Evolutionary conservation across 805 yeast genomes (phyloP).

Genomic region (Candida awuae): DNA sequence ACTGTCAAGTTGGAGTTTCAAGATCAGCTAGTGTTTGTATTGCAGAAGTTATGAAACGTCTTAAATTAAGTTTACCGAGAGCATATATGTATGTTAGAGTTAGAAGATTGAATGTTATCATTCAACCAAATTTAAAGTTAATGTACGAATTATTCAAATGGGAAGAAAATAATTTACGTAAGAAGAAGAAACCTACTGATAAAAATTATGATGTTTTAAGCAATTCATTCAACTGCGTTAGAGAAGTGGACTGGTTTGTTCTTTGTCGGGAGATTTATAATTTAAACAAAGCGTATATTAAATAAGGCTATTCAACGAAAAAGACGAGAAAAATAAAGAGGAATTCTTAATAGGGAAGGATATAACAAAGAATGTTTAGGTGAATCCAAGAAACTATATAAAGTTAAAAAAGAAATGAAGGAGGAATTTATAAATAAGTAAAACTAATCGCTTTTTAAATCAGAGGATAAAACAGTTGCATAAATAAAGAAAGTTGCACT

Average conservation of each 20-base stretch:
- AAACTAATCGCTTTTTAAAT: constrained; percentile 13
- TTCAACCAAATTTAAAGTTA: constrained; percentile 86
- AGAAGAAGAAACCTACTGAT: not conserved
- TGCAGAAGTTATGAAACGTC: constrained; percentile 84
- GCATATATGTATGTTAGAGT: constrained; percentile 90
- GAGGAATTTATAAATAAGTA: not conserved
- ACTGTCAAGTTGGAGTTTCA: constrained; percentile 93
- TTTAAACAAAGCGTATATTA: constrained; percentile 62
- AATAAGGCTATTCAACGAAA: constrained; percentile 14
- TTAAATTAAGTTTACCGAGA: constrained; percentile 55
- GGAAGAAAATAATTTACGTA: constrained; percentile 36
- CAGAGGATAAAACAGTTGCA: constrained; percentile 3
- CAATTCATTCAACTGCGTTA: constrained; percentile 27
- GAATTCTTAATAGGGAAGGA: not conserved
- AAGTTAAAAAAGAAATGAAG: not conserved
- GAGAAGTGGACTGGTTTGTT: constrained; percentile 84
- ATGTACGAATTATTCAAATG: constrained; percentile 82
- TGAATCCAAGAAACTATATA: too few species aligned
- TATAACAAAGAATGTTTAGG: too few species aligned
- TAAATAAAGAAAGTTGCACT: constrained; percentile 61
- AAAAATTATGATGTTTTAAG: constrained; percentile 23
- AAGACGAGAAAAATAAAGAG: not conserved
- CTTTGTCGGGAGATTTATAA: constrained; percentile 76
- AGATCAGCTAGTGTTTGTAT: constrained; percentile 93
- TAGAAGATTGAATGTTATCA: constrained; percentile 80